Base-by-base conservation (phyloP, 2,329 filamentous ascomycete genomes). In the Colletotrichum liaoningense region DNA sequence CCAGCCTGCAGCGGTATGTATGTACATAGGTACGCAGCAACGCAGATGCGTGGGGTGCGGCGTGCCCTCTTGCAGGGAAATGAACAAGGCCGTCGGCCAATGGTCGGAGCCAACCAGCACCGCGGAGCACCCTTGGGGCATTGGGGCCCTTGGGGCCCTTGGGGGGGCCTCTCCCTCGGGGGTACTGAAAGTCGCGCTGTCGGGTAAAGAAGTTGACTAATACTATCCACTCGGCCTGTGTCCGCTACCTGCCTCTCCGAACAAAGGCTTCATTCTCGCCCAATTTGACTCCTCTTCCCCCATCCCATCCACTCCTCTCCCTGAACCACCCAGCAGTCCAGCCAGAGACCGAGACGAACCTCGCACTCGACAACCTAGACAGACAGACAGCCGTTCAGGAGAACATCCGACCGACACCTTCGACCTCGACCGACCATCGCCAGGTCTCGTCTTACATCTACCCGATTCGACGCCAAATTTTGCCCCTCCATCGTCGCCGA, bases 161-260 rank as follows among this genome's bases (percentile, higher is more conserved):
- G 30, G 30, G 30, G 30, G 16, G n/a, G 46, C 46, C 66, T 66
- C 55, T 42, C 46, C 55, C 24, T n/a, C 22, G 19, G 60, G 33
- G 55, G 33, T 24, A 28, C 59, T 64, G 55, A 59, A 73, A 69
- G 72, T 67, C 52, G 52, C 63, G 67, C 71, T 72, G 71, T 73
- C 67, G 68, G 68, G 59, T 74, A 74, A 74, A 74, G 68, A 72
- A 63, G 35, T 74, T 74, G 72, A 74, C 72, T 74, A 74, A 74
- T 74, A 63, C 57, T 46, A 74, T 68, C 72, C 66, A 67, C 55
- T 75, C 58, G 66, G 73, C 58, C 69, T 65, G 60, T 65, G 69
- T 72, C 70, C 63, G 56, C 60, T 68, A 54, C 59, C 59, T 59
- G 65, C 65, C 42, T 49, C 70, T 67, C 73, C 52, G 62, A 65